Evolutionary conservation across 2,329 filamentous ascomycete genomes (phyloP).

Genomic region (Diaporthe sp.): DNA sequence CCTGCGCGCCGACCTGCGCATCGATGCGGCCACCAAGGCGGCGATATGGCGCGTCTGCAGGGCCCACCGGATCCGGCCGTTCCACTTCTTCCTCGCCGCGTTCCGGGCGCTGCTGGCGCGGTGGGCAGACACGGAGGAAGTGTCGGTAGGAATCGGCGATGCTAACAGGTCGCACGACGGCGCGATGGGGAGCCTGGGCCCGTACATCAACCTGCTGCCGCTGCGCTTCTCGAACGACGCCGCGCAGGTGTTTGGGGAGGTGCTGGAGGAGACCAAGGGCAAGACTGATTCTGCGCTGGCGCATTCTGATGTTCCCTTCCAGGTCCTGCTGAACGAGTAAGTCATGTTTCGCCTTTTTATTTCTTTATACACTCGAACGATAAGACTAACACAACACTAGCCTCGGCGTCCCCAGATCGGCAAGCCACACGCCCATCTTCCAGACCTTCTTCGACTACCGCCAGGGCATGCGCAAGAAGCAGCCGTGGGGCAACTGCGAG

Average conservation of each 20-base stretch:
- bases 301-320: slow-evolving; percentile 62
- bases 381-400: not conserved
- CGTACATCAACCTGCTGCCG: slow-evolving; percentile 63
- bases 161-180: slow-evolving; percentile 55
- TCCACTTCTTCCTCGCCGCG: slow-evolving; percentile 57
- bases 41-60: not conserved
- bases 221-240: slow-evolving; percentile 52
- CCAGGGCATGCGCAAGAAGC: not conserved
- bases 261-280: slow-evolving; percentile 44
- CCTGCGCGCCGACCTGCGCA: slow-evolving; percentile 4
- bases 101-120: slow-evolving; percentile 40
- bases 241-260: slow-evolving; percentile 46
- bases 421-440: slow-evolving; percentile 60
- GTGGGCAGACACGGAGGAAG: slow-evolving; percentile 46
- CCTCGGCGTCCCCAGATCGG: slow-evolving; percentile 55
- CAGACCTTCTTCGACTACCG: slow-evolving; percentile 57
- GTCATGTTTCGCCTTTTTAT: rapidly evolving
- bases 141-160: slow-evolving; percentile 63
- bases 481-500: slow-evolving; percentile 3
- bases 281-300: slow-evolving; percentile 53
- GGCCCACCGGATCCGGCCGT: slow-evolving; percentile 45
- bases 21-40: slow-evolving; percentile 12
- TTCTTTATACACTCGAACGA: not conserved
- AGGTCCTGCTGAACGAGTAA: slow-evolving; percentile 56
- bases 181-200: slow-evolving; percentile 55